Evolutionary conservation across 2,329 filamentous ascomycete species (phyloP), one percentile per base, ranked within the genome.

Genomic region (Xylariales sp.): DNA sequence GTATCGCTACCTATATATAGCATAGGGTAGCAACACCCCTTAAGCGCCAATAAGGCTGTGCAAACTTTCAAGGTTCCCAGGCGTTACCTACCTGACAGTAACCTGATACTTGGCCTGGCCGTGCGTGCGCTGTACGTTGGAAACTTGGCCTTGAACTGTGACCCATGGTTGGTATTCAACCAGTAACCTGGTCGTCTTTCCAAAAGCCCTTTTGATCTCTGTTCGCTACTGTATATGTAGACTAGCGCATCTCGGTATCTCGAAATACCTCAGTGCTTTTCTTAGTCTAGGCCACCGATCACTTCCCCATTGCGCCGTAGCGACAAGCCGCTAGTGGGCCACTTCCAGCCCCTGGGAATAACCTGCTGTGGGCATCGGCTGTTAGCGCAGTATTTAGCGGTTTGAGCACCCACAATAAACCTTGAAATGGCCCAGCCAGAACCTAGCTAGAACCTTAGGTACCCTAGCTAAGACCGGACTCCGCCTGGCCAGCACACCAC

Each of bases 401-500:
- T 10, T 55, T 49, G 32, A 7, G 18, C 72, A 71, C n/a, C 39
- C 50, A n/a, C 62, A n/a, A 28, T 16, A 32, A 43, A 54, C 52
- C 52, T 55, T 52, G 48, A 34, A n/a, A 14, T 14, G 48, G 28
- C 48, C 14, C 28, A 14, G 36, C 36, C 16, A 55, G 52, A 28
- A 43, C 36, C 10, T 41, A 12, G 23, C 23, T 8, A 9, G 34
- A 36, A 36, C 6, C 9, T 3, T 41, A 14, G 10, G 12, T 14
- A 14, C 3, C n/a, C 10, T 10, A 41, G 36, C 18, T 18, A 41
- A 41, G 53, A n/a, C 54, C 54, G 54, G 54, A 56, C 41, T 56
- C 54, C 54, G 41, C 82, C 23, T 23, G 23, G 23, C 23, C 23
- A 23, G 23, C 23, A 2, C 23, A 23, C 23, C 23, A 23, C 23